Percentiles rank a stretch among this genome's conserved stretches.
Evolutionary conservation across 768 basidiomycete genomes (phyloP).

Genomic region (Mrakia gelida): DNA sequence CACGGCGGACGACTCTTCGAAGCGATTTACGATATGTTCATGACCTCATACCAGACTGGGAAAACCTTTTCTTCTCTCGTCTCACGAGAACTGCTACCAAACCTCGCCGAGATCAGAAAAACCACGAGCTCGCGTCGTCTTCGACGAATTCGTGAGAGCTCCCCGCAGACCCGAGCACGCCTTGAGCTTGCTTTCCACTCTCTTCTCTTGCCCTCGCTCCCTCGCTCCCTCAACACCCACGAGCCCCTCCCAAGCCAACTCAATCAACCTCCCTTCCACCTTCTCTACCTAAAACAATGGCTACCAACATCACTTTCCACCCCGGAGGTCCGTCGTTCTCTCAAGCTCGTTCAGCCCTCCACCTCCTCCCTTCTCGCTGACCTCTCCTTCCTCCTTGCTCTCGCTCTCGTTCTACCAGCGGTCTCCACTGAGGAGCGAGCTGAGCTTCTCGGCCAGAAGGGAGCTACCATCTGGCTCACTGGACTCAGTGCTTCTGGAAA

Average conservation of each 20-base stretch:
- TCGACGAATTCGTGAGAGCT: too few species aligned
- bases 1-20: not conserved
- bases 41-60: too few species aligned
- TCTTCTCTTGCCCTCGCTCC: not conserved
- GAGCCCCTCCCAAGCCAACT: not conserved
- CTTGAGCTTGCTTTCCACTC: too few species aligned
- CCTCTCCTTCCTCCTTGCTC: not conserved
- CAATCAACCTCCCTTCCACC: not conserved
- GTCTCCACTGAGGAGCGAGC: slow-evolving; percentile 65
- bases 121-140: too few species aligned
- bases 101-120: too few species aligned
- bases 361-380: not conserved
- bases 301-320: slow-evolving; percentile 50
- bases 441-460: slow-evolving; percentile 67
- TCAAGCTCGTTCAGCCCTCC: not conserved
- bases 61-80: too few species aligned
- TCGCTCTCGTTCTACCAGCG: slow-evolving; percentile 51
- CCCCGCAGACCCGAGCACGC: too few species aligned
- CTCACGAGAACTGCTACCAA: too few species aligned
- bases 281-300: slow-evolving; percentile 37
- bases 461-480: slow-evolving; percentile 92
- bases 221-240: not conserved
- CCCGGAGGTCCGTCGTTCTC: slow-evolving; percentile 40
- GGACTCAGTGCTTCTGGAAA: slow-evolving; percentile 94
- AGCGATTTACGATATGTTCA: too few species aligned